Evolutionary conservation across 2,329 filamentous ascomycete genomes (phyloP), one percentile per base, ranked within the genome.

Genomic region (Lithohypha guttulata): DNA sequence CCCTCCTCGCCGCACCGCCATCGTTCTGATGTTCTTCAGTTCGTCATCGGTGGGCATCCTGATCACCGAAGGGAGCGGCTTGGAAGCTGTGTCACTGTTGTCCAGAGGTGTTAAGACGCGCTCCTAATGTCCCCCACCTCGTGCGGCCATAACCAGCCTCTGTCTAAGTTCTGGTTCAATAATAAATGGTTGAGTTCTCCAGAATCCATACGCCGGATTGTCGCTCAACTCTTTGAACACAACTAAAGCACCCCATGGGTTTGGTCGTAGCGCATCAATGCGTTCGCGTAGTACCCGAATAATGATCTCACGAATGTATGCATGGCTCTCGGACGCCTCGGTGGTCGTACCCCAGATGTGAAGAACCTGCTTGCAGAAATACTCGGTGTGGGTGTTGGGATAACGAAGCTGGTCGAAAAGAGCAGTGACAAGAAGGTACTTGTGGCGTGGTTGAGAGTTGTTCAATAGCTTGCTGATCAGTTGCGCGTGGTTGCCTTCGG

Each of bases 181-280:
- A 6, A 39, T 27, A 22, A 39, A 39, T 3, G 35, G 35, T 19
- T 39, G 35, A 8, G 35, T 31, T 14, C 91, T 84, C 68, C 93
- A 96, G 69, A 98, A 93, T 55, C 78, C 78, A 60, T 89, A 93
- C 56, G 79, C 84, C 39, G 83, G 79, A 58, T 93, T 95, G 69
- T 93, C 93, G 50, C 93, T 70, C 42, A 98, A 72, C 65, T 96
- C 91, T 47, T 91, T 66, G 45, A 93, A 73, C 23, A 86, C 89
- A 46, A 87, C 79, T 57, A 95, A 79, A 29, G 98, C 66, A 9
- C 93, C 93, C 89, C 89, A 96, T 13, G 93, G 89, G 58, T 96
- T 89, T 37, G 89, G 89, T 64, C 87, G 85, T 59, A 84, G 85
- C 15, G 85, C 82, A 43, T 93, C 75, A 32, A 95, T 68, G 34